Conservation (phyloP, 2,329 filamentous ascomycete species). For the Alternaria angustiovoidea region DNA sequence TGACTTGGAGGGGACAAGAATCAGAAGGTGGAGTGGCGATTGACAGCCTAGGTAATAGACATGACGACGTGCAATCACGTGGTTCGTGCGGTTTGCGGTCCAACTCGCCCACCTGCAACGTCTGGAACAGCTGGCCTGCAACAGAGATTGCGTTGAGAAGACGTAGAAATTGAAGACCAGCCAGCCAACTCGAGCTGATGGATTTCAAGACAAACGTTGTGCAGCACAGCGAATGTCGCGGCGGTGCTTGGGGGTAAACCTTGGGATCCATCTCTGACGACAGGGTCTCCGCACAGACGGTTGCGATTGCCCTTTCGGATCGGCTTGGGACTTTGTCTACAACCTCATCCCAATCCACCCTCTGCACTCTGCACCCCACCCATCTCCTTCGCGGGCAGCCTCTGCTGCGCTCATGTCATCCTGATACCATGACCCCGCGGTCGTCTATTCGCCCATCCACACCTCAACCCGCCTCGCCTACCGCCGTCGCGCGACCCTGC, state of each 20-base stretch:
- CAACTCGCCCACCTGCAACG: not conserved
- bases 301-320: slow-evolving; percentile 8
- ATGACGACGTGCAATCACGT: slow-evolving; percentile 14
- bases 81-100: not conserved
- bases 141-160: not conserved
- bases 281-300: slow-evolving; percentile 23
- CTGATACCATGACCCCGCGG: slow-evolving; percentile 46
- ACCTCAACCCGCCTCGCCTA: slow-evolving; percentile 22
- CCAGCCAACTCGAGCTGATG: too few species aligned
- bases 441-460: slow-evolving; percentile 31
- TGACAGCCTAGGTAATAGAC: not conserved
- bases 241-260: not conserved
- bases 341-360: slow-evolving; percentile 16
- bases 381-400: slow-evolving; percentile 33
- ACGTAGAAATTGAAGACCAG: too few species aligned
- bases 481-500: slow-evolving; percentile 38
- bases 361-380: slow-evolving; percentile 11
- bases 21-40: slow-evolving; percentile 18
- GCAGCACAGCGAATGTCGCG: not conserved
- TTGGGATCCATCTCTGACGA: slow-evolving; percentile 9
- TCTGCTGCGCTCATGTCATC: slow-evolving; percentile 46
- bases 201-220: not conserved
- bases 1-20: slow-evolving; percentile 15
- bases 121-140: not conserved
- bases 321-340: slow-evolving; percentile 28